Percentiles rank a stretch among this genome's conserved stretches.
Conservation (phyloP, 768 basidiomycete genomes). For the Termitomyces sp. region DNA sequence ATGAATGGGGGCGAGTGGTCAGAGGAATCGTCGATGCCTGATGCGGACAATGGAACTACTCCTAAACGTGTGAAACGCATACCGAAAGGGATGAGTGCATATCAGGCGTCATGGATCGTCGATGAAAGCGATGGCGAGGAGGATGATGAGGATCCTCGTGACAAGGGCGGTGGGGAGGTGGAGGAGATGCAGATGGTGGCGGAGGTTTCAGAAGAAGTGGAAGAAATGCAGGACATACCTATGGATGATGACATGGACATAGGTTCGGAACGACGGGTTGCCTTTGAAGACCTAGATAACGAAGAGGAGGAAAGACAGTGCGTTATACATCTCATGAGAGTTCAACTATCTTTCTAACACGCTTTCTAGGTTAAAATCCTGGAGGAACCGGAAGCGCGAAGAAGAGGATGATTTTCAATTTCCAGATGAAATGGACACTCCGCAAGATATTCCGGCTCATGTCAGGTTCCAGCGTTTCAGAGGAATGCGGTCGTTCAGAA, state of each 20-base stretch:
- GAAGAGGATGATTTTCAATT: conserved; percentile 82
- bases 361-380: conserved; percentile 51
- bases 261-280: conserved; percentile 51
- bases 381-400: conserved; percentile 66
- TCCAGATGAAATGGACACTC: conserved; percentile 96
- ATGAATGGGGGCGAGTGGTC: conserved; percentile 44
- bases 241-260: conserved; percentile 50
- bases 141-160: conserved; percentile 37
- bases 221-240: conserved; percentile 56
- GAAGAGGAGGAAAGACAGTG: conserved; percentile 89
- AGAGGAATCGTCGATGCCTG: conserved; percentile 42
- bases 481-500: conserved; percentile 87
- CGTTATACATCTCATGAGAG: conserved; percentile 20
- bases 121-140: conserved; percentile 72
- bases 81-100: conserved; percentile 94
- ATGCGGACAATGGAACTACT: conserved; percentile 66
- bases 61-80: conserved; percentile 76
- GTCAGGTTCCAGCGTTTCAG: conserved; percentile 88
- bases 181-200: conserved; percentile 28
- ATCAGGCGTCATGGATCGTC: conserved; percentile 95
- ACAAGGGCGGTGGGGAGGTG: conserved; percentile 38
- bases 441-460: conserved; percentile 72
- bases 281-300: conserved; percentile 71
- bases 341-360: conserved; percentile 5
- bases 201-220: conserved; percentile 48